Evolutionary conservation across 192 early-diverging fungal species (phyloP), one percentile per base, ranked within the genome.

Genomic region (Coemansia sp.): DNA sequence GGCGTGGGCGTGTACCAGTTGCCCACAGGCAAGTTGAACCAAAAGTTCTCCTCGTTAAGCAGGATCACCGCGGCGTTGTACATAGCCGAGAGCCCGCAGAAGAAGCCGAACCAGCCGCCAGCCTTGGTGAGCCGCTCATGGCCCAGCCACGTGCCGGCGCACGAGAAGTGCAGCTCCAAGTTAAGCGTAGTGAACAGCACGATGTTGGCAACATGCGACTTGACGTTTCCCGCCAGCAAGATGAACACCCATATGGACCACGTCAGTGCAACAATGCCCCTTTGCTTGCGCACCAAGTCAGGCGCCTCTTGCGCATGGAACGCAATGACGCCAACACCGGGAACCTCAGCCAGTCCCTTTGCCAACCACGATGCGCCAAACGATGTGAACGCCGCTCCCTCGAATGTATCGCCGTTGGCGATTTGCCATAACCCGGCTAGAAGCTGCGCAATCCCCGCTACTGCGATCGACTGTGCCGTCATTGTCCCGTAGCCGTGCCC

Each of bases 361-460:
- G 79, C 79, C 22, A 81, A 35, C 79, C 79, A 81, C 5, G 70
- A 53, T 1, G 70, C 74, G 0, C 79, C 79, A 59, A 81, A 81
- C 55, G 79, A 73, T 6, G 71, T 73, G 34, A 81, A 81, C 13
- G 74, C 74, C 0, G 79, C 79, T 8, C 79, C 79, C 50, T 81
- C 79, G 46, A 81, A 81, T 1, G 79, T 76, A 22, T 81, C 74
- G 20, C 79, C 79, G 65, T 81, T 81, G 61, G 79, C 79, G 11
- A 81, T 70, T 43, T 81, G 79, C 79, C 79, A 81, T 10, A 80
- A 50, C 0, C 77, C 77, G 0, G 66, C 71, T 0, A 61, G 35
- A 9, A 80, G 63, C 66, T 80, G 77, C 9, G 77, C 69, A 0
- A 80, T 61, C 4, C 77, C 77, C 0, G 77, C 77, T 2, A 80